Evolutionary conservation across 768 basidiomycete species (phyloP).

Genomic region (Amanita pseudoporphyria): DNA sequence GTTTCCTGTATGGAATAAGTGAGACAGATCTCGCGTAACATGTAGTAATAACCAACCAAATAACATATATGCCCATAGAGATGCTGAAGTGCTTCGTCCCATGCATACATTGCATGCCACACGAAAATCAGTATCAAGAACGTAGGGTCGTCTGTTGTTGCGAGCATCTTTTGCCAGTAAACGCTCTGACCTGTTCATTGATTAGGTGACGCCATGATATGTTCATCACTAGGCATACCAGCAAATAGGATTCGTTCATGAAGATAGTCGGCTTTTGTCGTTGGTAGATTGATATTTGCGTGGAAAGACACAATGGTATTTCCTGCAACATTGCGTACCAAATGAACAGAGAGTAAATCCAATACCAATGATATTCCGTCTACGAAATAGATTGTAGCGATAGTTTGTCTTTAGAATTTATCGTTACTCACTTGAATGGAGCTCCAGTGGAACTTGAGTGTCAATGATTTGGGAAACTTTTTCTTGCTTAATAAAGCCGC

Average conservation of each 20-base stretch:
- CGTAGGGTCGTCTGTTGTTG: constrained; percentile 40
- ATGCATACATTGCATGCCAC: constrained; percentile 55
- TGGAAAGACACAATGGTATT: constrained; percentile 45
- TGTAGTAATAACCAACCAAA: constrained; percentile 25
- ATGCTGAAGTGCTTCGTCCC: constrained; percentile 49
- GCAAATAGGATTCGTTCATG: constrained; percentile 40
- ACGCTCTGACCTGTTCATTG: constrained; percentile 27
- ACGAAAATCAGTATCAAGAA: constrained; percentile 43
- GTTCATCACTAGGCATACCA: constrained; percentile 14
- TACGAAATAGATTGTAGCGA: constrained; percentile 1
- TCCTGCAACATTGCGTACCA: constrained; percentile 32
- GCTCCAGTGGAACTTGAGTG: constrained; percentile 28
- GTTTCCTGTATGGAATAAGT: constrained; percentile 30
- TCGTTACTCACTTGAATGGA: not conserved
- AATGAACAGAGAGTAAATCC: constrained; percentile 39
- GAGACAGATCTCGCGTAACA: not conserved
- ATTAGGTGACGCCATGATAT: not conserved
- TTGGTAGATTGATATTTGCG: constrained; percentile 24
- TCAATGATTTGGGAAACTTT: constrained; percentile 20
- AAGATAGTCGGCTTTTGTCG: constrained; percentile 31
- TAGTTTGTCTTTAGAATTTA: not conserved
- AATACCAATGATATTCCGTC: constrained; percentile 28
- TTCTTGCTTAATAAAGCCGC: not conserved
- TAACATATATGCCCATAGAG: constrained; percentile 41
- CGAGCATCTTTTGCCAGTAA: constrained; percentile 35